Percentiles rank a stretch among this genome's conserved stretches.
phyloP scores from a whole-genome alignment of 2,329 filamentous ascomycete genomes.

The Aspergillus pseudonomiae region DNA sequence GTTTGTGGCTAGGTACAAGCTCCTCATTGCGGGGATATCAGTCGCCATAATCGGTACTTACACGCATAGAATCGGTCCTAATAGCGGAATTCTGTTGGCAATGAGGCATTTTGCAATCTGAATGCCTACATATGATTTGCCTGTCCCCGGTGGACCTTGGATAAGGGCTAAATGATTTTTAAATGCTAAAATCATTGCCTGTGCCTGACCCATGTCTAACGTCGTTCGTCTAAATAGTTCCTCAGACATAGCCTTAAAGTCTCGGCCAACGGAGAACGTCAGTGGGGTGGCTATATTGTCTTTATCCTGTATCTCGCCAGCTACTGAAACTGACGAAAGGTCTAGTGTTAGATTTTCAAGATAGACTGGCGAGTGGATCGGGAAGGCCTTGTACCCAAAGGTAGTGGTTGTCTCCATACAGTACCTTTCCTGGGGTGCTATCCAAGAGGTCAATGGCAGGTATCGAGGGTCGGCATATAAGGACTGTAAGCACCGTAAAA shows the following conservation, averaged over 20 bases:
- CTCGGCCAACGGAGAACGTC: not conserved
- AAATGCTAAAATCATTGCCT: not conserved
- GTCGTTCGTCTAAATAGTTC: not conserved
- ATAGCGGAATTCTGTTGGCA: not conserved
- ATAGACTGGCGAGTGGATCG: not conserved
- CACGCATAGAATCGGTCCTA: not conserved
- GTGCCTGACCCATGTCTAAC: not conserved
- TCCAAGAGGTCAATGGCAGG: not conserved
- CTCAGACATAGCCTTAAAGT: not conserved
- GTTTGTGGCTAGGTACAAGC: not conserved
- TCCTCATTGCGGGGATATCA: not conserved
- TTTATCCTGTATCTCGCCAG: not conserved
- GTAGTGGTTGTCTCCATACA: not conserved
- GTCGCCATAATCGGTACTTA: not conserved
- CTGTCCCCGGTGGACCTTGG: not conserved
- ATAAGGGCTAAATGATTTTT: not conserved
- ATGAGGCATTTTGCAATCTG: not conserved
- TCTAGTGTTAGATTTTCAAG: not conserved
- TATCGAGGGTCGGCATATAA: not conserved
- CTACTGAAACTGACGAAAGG: not conserved
- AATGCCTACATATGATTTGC: not conserved
- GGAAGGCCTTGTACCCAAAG: not conserved
- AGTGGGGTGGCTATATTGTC: not conserved
- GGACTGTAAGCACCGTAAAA: slow-evolving; percentile 15
- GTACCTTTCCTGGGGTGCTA: not conserved